Percentiles rank a stretch among this genome's conserved stretches.
These are phyloP conservation scores for Scheffersomyces coipomensis DNA, from an alignment of 805 yeast genomes.

Conservation along the genomic window DNA sequence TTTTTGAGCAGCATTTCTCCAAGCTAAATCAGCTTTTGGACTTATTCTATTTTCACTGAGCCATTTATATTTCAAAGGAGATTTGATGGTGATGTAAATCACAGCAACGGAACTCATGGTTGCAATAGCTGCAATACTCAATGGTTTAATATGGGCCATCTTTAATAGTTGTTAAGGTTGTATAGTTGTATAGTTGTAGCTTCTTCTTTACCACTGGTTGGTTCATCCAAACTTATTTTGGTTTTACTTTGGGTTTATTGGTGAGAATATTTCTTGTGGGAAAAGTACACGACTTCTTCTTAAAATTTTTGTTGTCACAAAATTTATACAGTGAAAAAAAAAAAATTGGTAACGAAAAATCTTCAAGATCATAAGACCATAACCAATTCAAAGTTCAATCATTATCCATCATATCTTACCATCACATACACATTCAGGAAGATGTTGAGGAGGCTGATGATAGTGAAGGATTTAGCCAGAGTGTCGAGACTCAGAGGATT, in stretches of 20 bases:
- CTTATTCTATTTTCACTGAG: slow-evolving; percentile 41
- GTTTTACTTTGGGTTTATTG: too few relatives aligned
- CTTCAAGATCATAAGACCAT: too few relatives aligned
- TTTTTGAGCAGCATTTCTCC: slow-evolving; percentile 45
- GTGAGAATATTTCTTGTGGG: too few relatives aligned
- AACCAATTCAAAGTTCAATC: background rate
- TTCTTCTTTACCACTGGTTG: too few relatives aligned
- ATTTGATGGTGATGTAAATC: slow-evolving; percentile 35
- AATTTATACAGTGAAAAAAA: too few relatives aligned
- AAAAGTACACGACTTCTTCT: too few relatives aligned
- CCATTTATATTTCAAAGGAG: slow-evolving; percentile 43
- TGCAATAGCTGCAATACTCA: slow-evolving; percentile 39
- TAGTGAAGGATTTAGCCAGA: too few relatives aligned
- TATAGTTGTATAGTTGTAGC: too few relatives aligned
- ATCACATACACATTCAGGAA: background rate
- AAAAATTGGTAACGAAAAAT: too few relatives aligned
- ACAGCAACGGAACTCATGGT: slow-evolving; percentile 42
- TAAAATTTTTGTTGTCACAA: too few relatives aligned
- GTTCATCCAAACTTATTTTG: too few relatives aligned
- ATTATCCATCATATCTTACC: background rate
- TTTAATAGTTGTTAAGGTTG: too few relatives aligned
- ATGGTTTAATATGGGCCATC: slow-evolving; percentile 37
- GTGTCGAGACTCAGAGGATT: background rate
- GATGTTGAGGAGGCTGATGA: slow-evolving; percentile 1
- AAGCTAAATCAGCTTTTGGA: slow-evolving; percentile 48